Conservation (phyloP, 129 eudicot species). For the Ambrosia trifida region DNA sequence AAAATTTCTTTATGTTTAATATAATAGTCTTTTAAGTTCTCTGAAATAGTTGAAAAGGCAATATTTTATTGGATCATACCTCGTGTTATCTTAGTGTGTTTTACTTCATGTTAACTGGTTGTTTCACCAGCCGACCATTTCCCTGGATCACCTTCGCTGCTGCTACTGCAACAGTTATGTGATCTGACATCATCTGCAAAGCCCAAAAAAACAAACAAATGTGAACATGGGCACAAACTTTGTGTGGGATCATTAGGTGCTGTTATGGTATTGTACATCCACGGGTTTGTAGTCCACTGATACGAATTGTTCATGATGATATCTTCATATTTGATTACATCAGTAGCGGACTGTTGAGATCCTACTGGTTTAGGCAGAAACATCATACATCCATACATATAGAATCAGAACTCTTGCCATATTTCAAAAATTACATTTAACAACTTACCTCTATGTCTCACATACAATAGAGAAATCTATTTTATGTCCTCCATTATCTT, state of each 20-base stretch:
- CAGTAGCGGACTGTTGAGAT: constrained; percentile 41
- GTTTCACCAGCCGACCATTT: constrained; percentile 47
- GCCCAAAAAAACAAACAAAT: constrained; percentile 1
- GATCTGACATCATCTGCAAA: constrained; percentile 57
- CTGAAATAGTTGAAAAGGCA: too few species aligned
- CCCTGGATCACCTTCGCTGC: constrained; percentile 64
- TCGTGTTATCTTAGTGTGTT: constrained; percentile 39
- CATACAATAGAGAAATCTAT: too few species aligned
- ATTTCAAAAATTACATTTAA: too few species aligned
- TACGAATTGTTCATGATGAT: neutral
- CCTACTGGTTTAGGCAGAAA: constrained; percentile 26
- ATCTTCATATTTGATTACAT: constrained; percentile 24
- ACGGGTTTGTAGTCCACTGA: constrained; percentile 45
- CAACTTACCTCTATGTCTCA: too few species aligned
- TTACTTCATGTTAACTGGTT: constrained; percentile 43
- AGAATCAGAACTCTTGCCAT: too few species aligned
- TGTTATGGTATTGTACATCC: constrained; percentile 15
- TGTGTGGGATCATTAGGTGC: constrained; percentile 22
- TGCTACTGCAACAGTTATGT: constrained; percentile 54
- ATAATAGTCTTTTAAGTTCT: too few species aligned
- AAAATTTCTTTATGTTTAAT: too few species aligned
- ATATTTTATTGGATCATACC: constrained; percentile 36
- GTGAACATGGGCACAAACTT: constrained; percentile 16
- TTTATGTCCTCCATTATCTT: too few species aligned
- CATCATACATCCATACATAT: too few species aligned